Conservation (phyloP, 2,329 filamentous ascomycete species). For the Eutypella sp. region DNA sequence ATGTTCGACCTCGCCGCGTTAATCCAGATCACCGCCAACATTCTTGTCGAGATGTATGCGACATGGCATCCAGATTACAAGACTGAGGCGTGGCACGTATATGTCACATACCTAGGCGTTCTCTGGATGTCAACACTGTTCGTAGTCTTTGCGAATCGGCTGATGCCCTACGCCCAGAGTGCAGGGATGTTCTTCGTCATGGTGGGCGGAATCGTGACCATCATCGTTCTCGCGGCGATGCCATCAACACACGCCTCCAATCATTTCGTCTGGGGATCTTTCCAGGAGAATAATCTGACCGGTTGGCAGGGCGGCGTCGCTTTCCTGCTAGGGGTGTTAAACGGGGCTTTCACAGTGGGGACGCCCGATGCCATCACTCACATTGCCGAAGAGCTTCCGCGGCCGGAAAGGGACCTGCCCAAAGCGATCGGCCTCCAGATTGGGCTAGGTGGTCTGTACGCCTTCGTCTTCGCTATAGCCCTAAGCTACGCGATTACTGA, state of each 20-base stretch:
- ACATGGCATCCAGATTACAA: slow-evolving; percentile 51
- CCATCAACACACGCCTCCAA: slow-evolving; percentile 45
- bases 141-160: slow-evolving; percentile 52
- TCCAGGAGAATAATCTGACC: slow-evolving; percentile 42
- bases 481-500: slow-evolving; percentile 52
- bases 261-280: slow-evolving; percentile 48
- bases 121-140: slow-evolving; percentile 48
- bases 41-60: slow-evolving; percentile 56
- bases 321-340: slow-evolving; percentile 61
- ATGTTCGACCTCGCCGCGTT: slow-evolving; percentile 58
- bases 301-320: slow-evolving; percentile 57
- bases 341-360: slow-evolving; percentile 62
- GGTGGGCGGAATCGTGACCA: slow-evolving; percentile 45
- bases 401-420: slow-evolving; percentile 43
- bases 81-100: slow-evolving; percentile 52
- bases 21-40: slow-evolving; percentile 53
- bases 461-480: slow-evolving; percentile 46
- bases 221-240: slow-evolving; percentile 50
- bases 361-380: slow-evolving; percentile 60
- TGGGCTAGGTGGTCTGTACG: slow-evolving; percentile 39
- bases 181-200: slow-evolving; percentile 52
- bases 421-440: slow-evolving; percentile 46
- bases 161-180: slow-evolving; percentile 48
- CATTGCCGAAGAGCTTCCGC: slow-evolving; percentile 55
- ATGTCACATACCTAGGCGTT: slow-evolving; percentile 51